Evolutionary conservation across 306 rosid genomes (phyloP).

Genomic region (Boehmeria nivea): DNA sequence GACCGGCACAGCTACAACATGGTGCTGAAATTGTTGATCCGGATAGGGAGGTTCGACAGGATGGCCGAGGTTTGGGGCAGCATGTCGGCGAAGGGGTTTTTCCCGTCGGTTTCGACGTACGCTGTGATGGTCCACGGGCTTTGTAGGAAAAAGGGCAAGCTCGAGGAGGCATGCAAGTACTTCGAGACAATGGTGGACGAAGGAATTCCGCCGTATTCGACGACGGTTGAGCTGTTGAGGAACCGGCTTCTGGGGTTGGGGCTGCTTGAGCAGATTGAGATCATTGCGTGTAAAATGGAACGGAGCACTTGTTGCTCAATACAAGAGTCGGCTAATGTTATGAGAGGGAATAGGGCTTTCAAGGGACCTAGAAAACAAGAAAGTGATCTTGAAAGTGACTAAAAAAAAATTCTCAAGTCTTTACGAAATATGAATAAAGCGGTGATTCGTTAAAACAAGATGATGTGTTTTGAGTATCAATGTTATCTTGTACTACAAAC

Average conservation of each 20-base stretch:
- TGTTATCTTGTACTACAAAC: too few species aligned
- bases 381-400: constrained; percentile 51
- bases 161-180: constrained; percentile 80
- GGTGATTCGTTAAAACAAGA: too few species aligned
- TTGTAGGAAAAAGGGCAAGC: constrained; percentile 65
- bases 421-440: too few species aligned
- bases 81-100: constrained; percentile 46
- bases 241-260: constrained; percentile 58
- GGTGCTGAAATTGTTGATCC: constrained; percentile 68
- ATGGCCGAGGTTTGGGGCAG: constrained; percentile 71
- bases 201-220: constrained; percentile 76
- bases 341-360: constrained; percentile 39
- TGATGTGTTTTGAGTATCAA: too few species aligned
- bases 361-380: constrained; percentile 28
- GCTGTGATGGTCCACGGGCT: constrained; percentile 82
- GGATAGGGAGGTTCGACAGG: constrained; percentile 76
- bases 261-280: constrained; percentile 45
- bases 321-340: constrained; percentile 49
- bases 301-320: constrained; percentile 59
- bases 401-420: constrained; percentile 6
- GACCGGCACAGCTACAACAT: constrained; percentile 71
- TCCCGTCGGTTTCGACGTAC: constrained; percentile 77
- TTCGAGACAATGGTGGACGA: constrained; percentile 84
- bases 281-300: constrained; percentile 64
- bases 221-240: constrained; percentile 62